phyloP scores from a whole-genome alignment of 345 rosid species.

The Bruguiera sexangula region DNA sequence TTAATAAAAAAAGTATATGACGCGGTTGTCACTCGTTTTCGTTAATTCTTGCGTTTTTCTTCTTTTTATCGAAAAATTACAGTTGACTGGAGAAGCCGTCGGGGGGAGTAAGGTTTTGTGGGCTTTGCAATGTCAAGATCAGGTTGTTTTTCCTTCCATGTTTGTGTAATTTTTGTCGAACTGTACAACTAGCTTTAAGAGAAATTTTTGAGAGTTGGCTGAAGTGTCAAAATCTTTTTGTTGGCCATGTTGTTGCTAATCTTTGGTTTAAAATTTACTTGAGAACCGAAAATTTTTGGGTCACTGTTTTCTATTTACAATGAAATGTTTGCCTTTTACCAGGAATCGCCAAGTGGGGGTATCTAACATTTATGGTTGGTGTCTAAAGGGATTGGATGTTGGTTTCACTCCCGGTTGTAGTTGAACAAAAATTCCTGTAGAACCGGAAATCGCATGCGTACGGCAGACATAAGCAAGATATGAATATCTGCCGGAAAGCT shows the following conservation, averaged over 20 bases:
- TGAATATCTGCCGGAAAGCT: too few relatives aligned
- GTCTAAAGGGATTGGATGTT: not conserved
- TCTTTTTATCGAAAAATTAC: not conserved
- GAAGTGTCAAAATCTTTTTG: constrained; percentile 33
- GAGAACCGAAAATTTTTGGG: constrained; percentile 12
- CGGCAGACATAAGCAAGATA: too few relatives aligned
- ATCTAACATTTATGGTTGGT: constrained; percentile 10
- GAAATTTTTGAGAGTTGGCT: constrained; percentile 21
- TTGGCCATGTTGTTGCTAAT: constrained; percentile 27
- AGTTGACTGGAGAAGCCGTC: constrained; percentile 12
- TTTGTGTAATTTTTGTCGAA: not conserved
- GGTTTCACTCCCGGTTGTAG: too few relatives aligned
- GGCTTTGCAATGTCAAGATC: constrained; percentile 21
- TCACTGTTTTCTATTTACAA: constrained; percentile 4
- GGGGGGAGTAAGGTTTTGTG: constrained; percentile 1
- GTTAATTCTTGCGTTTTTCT: not conserved
- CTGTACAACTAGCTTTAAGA: constrained; percentile 11
- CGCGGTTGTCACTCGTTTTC: too few relatives aligned
- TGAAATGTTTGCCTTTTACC: not conserved
- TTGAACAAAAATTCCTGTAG: too few relatives aligned
- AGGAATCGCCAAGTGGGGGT: not conserved
- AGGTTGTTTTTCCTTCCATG: constrained; percentile 11
- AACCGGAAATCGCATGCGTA: too few relatives aligned
- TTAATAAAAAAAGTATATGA: not conserved
- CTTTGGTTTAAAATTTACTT: constrained; percentile 5